Evolutionary conservation across 2,329 filamentous ascomycete species (phyloP).

Genomic region (Arthroderma sp.): DNA sequence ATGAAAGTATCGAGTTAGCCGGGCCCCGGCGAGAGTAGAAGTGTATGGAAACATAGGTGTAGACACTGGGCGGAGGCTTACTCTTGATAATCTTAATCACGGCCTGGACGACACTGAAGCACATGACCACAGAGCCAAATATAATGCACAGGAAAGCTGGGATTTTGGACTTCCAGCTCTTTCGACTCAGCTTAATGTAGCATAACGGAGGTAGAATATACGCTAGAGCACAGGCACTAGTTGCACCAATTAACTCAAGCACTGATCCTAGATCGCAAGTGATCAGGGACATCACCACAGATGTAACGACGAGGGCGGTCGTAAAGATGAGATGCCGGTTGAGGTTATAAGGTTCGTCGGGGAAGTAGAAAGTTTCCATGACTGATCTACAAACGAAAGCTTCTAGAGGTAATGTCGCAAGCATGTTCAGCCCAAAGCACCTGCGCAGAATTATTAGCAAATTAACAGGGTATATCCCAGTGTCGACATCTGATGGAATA

Average conservation of each 20-base stretch:
- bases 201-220: constrained; percentile 93
- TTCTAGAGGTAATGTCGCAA: constrained; percentile 90
- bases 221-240: constrained; percentile 81
- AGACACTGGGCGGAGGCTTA: constrained; percentile 14
- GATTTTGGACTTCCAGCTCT: constrained; percentile 59
- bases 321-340: constrained; percentile 78
- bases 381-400: constrained; percentile 96
- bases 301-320: constrained; percentile 63
- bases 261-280: constrained; percentile 91
- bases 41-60: not conserved
- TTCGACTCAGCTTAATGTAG: constrained; percentile 80
- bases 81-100: constrained; percentile 49
- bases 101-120: constrained; percentile 63
- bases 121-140: constrained; percentile 72
- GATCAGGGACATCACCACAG: constrained; percentile 63
- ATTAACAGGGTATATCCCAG: not conserved
- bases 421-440: constrained; percentile 97
- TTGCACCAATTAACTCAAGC: constrained; percentile 91
- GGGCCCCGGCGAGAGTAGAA: not conserved
- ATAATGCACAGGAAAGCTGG: constrained; percentile 57
- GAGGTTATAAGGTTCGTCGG: constrained; percentile 62
- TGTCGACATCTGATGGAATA: not conserved
- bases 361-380: constrained; percentile 75
- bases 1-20: constrained; percentile 1
- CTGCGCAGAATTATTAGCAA: constrained; percentile 17